These are phyloP conservation scores for Solanum habrochaites DNA, from an alignment of 257 asterid genomes.

Conservation along the genomic window DNA sequence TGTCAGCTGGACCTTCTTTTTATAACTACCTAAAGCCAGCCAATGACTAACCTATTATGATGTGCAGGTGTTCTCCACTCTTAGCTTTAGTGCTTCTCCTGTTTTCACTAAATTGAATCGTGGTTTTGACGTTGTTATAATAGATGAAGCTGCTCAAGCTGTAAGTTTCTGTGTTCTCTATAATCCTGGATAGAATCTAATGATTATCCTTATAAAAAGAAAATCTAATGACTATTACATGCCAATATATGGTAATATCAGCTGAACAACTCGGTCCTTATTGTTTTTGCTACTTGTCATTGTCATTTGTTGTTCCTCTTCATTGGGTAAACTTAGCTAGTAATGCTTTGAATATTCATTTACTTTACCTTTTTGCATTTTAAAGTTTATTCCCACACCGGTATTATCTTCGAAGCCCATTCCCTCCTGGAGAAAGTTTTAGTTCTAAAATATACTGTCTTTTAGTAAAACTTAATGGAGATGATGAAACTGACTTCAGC, in stretches of 20 bases:
- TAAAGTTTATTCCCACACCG: background rate
- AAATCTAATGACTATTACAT: background rate
- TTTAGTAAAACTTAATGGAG: background rate
- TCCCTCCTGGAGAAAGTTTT: background rate
- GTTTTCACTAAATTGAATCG: conserved; percentile 77
- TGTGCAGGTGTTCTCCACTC: conserved; percentile 94
- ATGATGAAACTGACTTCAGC: background rate
- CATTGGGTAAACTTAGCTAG: background rate
- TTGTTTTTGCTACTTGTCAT: background rate
- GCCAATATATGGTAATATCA: background rate
- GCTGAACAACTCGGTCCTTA: background rate
- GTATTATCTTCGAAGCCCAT: background rate
- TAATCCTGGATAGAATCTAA: background rate
- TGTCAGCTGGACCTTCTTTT: conserved; percentile 1
- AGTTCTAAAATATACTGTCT: background rate
- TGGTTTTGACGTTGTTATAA: conserved; percentile 87
- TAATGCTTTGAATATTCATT: background rate
- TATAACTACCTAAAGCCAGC: conserved; percentile 2
- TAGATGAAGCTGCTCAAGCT: conserved; percentile 99
- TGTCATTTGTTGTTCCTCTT: background rate
- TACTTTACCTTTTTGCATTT: background rate
- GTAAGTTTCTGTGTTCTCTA: conserved; percentile 34
- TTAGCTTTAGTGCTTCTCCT: conserved; percentile 86
- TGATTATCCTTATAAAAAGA: background rate
- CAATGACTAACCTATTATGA: conserved; percentile 11